Evolutionary conservation across 1,284 basidiomycete species (phyloP), one percentile per base, ranked within the genome.

Genomic region (Amylostereum areolatum): DNA sequence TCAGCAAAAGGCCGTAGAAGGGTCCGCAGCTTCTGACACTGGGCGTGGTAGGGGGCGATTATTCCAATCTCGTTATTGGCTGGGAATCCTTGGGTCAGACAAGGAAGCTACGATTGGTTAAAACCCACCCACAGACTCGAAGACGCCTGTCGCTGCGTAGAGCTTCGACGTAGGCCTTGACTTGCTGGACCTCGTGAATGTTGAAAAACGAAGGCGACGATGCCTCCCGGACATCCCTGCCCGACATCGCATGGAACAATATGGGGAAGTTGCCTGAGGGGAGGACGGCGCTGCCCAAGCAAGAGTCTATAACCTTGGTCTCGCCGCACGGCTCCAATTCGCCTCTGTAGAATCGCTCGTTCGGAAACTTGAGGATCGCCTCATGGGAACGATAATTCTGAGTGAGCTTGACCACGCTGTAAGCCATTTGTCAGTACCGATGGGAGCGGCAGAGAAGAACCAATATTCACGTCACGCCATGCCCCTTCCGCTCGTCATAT

Each of bases 171-270:
- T 84, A 84, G 2, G 62, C 56, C 57, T 78, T 80, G 43, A 83
- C 79, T 45, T 75, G 67, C 0, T 72, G 63, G 0, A 70, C 73
- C 56, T 85, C 82, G 35, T 74, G 71, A 33, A 77, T 68, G 51
- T 85, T 85, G 66, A 83, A 83, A 64, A 81, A 85, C 0, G 82
- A 85, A 0, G 81, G 82, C 0, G 81, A 83, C 0, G 71, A 73
- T 3, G 71, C 72, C 58, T 85, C 81, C 4, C 80, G 73, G 34
- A 74, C 68, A 54, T 85, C 82, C 51, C 77, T 74, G n/a, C 83
- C 82, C 32, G 66, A 56, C 12, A 84, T 68, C 3, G 71, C 70
- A 56, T 83, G 80, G 62, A 85, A 81, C 1, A 85, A 63, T n/a
- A 84, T 60, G 0, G 81, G 81, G 64, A 82, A 83, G 3, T 66